Evolutionary conservation across 345 rosid genomes (phyloP), one percentile per base, ranked within the genome.

Genomic region (Gynandropsis gynandra): DNA sequence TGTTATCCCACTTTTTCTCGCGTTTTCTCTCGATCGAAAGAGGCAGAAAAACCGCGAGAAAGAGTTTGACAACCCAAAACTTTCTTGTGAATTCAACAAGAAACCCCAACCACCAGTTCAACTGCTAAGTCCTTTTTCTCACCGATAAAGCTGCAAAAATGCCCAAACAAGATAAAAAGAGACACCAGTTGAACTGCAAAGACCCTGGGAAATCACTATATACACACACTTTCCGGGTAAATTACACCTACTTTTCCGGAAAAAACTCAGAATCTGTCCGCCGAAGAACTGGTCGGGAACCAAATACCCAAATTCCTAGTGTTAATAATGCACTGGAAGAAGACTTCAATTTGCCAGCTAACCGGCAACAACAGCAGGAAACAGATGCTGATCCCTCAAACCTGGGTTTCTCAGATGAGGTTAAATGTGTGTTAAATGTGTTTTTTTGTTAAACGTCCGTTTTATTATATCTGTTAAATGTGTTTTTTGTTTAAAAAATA

Each of bases 101-200:
- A 72, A 61, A 68, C 56, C 74, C 52, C 73, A 78, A 76, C 85
- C 41, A 80, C 82, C 71, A 68, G 29, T 68, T 56, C 67, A 69
- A 59, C 68, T 58, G 38, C 49, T 42, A 32, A 41, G 66, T 66
- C 61, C 52, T 46, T 76, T 61, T 64, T 64, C 61, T 59, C 65
- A 67, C 58, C 58, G n/a, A 47, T 45, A 64, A 61, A 73, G 67
- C 64, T 70, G 57, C 70, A 72, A 44, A 24, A 24, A 48, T 48
- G 50, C 54, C 7, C 45, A 24, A 24, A 24, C 42, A 50, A 47
- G 52, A 60, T 49, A 53, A 49, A 59, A 18, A 36, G 52, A 39
- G 20, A 48, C 45, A 31, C 57, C n/a, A n/a, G n/a, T n/a, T n/a
- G n/a, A 50, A 56, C 68, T 58, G 14, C 52, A 64, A 56, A 46